phyloP scores from a whole-genome alignment of 345 rosid genomes.

The Aethionema arabicum region DNA sequence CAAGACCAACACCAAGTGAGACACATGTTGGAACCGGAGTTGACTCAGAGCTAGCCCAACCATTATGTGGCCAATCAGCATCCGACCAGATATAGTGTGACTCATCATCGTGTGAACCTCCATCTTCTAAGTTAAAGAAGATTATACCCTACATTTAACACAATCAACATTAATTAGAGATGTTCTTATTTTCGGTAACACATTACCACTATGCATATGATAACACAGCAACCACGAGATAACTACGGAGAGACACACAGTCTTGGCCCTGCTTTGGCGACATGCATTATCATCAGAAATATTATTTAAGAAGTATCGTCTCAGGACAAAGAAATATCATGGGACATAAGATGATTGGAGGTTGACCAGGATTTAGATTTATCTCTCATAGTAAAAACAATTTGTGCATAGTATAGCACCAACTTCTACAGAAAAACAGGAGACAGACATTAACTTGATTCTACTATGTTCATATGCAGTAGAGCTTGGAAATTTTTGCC shows the following conservation, averaged over 20 bases:
- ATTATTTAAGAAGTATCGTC: slow-evolving; percentile 16
- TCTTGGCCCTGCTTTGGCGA: slow-evolving; percentile 13
- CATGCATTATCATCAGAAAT: slow-evolving; percentile 14
- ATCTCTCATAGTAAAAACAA: background rate
- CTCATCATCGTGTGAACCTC: slow-evolving; percentile 38
- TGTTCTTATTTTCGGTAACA: slow-evolving; percentile 16
- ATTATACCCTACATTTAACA: slow-evolving; percentile 63
- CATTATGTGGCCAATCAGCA: slow-evolving; percentile 86
- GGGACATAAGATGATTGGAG: slow-evolving; percentile 18
- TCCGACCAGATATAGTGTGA: slow-evolving; percentile 65
- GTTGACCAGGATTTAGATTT: slow-evolving; percentile 18
- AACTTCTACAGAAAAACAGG: background rate
- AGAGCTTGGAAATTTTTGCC: background rate
- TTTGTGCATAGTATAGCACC: background rate
- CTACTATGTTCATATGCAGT: background rate
- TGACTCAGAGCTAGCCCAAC: slow-evolving; percentile 84
- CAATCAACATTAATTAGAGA: slow-evolving; percentile 29
- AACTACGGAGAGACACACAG: slow-evolving; percentile 5
- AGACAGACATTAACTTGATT: background rate
- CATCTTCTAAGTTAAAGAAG: slow-evolving; percentile 66
- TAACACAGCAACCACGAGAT: slow-evolving; percentile 13
- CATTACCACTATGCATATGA: slow-evolving; percentile 8
- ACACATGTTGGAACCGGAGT: slow-evolving; percentile 69
- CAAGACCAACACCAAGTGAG: slow-evolving; percentile 75
- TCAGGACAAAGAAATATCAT: slow-evolving; percentile 26